phyloP scores from a whole-genome alignment of 139 green algal genomes.

The Monoraphidium neglectum region DNA sequence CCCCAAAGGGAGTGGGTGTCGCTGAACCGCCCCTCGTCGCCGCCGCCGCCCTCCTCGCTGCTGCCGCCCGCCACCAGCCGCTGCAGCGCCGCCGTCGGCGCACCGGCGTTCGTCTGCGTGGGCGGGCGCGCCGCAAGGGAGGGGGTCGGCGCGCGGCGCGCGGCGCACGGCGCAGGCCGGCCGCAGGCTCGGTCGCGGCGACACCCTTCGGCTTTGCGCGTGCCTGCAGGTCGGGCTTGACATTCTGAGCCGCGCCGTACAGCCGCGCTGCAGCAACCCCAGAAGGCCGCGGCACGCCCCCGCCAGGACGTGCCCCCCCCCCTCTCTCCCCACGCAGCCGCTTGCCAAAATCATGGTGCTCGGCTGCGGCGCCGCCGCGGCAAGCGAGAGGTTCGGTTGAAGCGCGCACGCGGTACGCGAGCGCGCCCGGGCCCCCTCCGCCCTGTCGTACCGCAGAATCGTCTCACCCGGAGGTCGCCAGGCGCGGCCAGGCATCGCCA shows the following conservation, averaged over 20 bases:
- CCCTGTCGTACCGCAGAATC: background rate
- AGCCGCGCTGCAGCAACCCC: too few species aligned
- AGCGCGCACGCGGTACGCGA: background rate
- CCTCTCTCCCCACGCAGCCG: too few species aligned
- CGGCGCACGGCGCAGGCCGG: too few species aligned
- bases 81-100: constrained; percentile 39
- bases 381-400: background rate
- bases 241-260: too few species aligned
- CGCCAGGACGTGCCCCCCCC: too few species aligned
- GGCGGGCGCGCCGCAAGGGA: background rate
- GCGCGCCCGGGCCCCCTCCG: background rate
- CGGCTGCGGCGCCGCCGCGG: constrained; percentile 8
- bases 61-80: constrained; percentile 10
- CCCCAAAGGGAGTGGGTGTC: constrained; percentile 21
- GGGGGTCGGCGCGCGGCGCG: background rate
- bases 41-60: constrained; percentile 28
- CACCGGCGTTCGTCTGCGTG: constrained; percentile 20
- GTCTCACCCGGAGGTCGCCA: background rate
- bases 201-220: too few species aligned
- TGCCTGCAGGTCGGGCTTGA: too few species aligned
- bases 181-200: too few species aligned
- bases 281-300: too few species aligned
- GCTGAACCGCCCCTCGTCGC: constrained; percentile 23
- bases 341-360: too few species aligned
- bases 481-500: background rate